Evolutionary conservation across 805 yeast genomes (phyloP), one percentile per base, ranked within the genome.

Genomic region (Lachancea fermentati): DNA sequence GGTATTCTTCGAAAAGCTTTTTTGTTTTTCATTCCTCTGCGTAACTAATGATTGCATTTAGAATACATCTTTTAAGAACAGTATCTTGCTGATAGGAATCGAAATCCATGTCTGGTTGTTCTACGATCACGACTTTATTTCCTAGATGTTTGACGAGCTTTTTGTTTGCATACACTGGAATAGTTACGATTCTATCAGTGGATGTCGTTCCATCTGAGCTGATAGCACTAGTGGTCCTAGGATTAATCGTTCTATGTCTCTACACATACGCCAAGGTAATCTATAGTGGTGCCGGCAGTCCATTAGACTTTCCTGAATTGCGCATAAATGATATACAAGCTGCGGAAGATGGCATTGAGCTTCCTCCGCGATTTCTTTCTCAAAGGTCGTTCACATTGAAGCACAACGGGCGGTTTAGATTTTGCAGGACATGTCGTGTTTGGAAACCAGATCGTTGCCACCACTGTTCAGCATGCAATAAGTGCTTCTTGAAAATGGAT

Each of bases 361-460:
- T 57, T 7, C 78, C 78, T 4, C 79, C 79, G 3, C 59, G 58
- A 26, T 59, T 58, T 48, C 62, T 70, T 18, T 50, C 53, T 16
- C 59, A 56, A 52, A 67, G 62, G 41, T 71, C 75, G 0, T 55
- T 72, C 1, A 71, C 69, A 31, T 63, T 73, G 30, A 73, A 72
- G 45, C 60, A 69, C 46, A 72, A 82, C 60, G 86, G 89, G 42
- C 70, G 84, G 43, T 74, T 75, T 62, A 65, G 94, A 60, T 73
- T 65, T 48, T 86, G 96, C 53, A 63, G 68, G 39, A 83, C 81
- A 49, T 87, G 96, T 57, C 48, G 71, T 19, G 71, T 69, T 32
- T 81, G 82, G 71, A 88, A 88, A 57, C 97, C 97, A 0, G 95
- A 85, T 52, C 63, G 97, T 39, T 57, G 81, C 6, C 97, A 88